Evolutionary conservation across 768 basidiomycete genomes (phyloP).

Genomic region (Hydnum rufescens): DNA sequence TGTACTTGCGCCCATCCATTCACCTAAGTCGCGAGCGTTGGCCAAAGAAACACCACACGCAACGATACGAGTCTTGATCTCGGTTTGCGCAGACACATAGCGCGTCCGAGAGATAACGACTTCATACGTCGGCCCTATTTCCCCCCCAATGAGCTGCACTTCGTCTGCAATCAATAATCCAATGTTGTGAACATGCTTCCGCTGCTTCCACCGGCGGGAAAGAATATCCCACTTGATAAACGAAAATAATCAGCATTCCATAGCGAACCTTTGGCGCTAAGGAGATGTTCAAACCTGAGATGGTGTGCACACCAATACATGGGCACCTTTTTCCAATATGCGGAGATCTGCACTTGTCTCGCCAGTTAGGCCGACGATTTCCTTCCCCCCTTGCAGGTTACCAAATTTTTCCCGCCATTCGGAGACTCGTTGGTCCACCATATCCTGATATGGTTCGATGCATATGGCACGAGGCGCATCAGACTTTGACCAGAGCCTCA

Average conservation of each 20-base stretch:
- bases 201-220: slow-evolving; percentile 86
- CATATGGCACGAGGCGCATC: slow-evolving; percentile 76
- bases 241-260: slow-evolving; percentile 1
- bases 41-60: slow-evolving; percentile 90
- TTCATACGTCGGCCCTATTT: slow-evolving; percentile 91
- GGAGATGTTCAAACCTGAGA: slow-evolving; percentile 38
- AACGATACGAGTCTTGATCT: slow-evolving; percentile 81
- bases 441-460: slow-evolving; percentile 92
- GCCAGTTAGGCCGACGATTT: slow-evolving; percentile 83
- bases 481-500: slow-evolving; percentile 84
- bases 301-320: slow-evolving; percentile 89
- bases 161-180: slow-evolving; percentile 90
- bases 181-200: slow-evolving; percentile 89
- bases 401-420: slow-evolving; percentile 85
- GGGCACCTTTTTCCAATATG: slow-evolving; percentile 61
- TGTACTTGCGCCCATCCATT: slow-evolving; percentile 90
- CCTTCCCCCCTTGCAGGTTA: slow-evolving; percentile 72
- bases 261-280: not conserved
- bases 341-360: slow-evolving; percentile 86
- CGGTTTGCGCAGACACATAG: slow-evolving; percentile 87
- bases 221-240: slow-evolving; percentile 76
- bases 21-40: slow-evolving; percentile 86
- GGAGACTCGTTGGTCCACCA: slow-evolving; percentile 76
- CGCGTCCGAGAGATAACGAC: slow-evolving; percentile 91
- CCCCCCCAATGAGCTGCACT: slow-evolving; percentile 83